These are phyloP conservation scores for Pseudogymnoascus sp. DNA, from an alignment of 2,329 filamentous ascomycete genomes.

Conservation along the genomic window DNA sequence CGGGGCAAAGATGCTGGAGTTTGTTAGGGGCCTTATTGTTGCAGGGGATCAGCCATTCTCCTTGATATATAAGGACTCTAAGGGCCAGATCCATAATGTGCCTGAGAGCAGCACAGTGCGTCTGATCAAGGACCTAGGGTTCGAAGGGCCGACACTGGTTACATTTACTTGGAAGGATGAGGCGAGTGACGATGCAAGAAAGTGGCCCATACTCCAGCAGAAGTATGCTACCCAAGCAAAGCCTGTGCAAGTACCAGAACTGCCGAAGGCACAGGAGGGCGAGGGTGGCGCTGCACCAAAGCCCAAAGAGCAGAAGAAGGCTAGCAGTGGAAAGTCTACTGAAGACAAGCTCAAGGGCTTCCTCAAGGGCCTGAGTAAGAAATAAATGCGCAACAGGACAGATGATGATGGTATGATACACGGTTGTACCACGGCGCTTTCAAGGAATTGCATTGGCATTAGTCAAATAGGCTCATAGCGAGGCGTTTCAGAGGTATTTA, in stretches of 20 bases:
- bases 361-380: slow-evolving; percentile 28
- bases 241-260: slow-evolving; percentile 58
- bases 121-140: slow-evolving; percentile 66
- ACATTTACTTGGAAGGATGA: slow-evolving; percentile 67
- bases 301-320: slow-evolving; percentile 26
- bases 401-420: slow-evolving; percentile 10
- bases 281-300: slow-evolving; percentile 20
- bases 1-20: slow-evolving; percentile 63
- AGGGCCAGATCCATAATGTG: slow-evolving; percentile 28
- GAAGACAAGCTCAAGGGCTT: slow-evolving; percentile 28
- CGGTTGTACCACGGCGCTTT: slow-evolving; percentile 16
- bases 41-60: slow-evolving; percentile 60
- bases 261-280: slow-evolving; percentile 37
- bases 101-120: slow-evolving; percentile 40
- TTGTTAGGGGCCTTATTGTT: slow-evolving; percentile 66
- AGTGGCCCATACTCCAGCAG: slow-evolving; percentile 31
- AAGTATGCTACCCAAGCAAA: slow-evolving; percentile 55
- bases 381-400: neutral
- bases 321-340: slow-evolving; percentile 24
- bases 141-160: slow-evolving; percentile 64
- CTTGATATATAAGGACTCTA: slow-evolving; percentile 42
- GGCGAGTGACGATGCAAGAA: slow-evolving; percentile 49
- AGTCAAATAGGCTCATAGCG: slow-evolving; percentile 16
- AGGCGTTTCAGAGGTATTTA: slow-evolving; percentile 7
- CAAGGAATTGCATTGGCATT: neutral